Evolutionary conservation across 371 early-diverging fungal genomes (phyloP).

Genomic region (Mortierella polycephala): DNA sequence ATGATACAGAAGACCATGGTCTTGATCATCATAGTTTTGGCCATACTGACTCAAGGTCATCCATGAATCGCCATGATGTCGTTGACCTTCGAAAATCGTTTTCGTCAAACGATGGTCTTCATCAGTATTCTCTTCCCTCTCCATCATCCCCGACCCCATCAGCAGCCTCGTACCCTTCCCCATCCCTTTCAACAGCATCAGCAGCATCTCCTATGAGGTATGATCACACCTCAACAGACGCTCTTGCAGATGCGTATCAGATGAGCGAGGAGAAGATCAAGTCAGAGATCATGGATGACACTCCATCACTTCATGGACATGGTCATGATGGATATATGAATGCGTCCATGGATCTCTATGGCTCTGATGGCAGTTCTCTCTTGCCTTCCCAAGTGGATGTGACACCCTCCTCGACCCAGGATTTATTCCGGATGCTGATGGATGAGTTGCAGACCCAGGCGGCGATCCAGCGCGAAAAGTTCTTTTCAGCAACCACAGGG

Average conservation of each 20-base stretch:
- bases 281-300: slow-evolving; percentile 1
- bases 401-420: slow-evolving; percentile 34
- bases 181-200: not conserved
- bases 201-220: no score
- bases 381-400: slow-evolving; percentile 12
- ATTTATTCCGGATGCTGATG: slow-evolving; percentile 36
- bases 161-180: slow-evolving; percentile 11
- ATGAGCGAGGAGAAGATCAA: not conserved
- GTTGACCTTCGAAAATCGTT: no score
- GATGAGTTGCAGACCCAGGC: slow-evolving; percentile 42
- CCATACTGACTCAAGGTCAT: not conserved
- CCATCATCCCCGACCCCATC: slow-evolving; percentile 16
- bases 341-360: slow-evolving; percentile 36
- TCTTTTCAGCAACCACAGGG: slow-evolving; percentile 31
- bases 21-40: slow-evolving; percentile 10
- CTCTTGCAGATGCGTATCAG: not conserved
- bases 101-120: not conserved
- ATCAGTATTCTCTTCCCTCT: slow-evolving; percentile 16
- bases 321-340: not conserved
- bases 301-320: slow-evolving; percentile 26
- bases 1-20: slow-evolving; percentile 27
- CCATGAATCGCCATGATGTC: no score
- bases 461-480: slow-evolving; percentile 43
- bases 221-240: not conserved
- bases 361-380: slow-evolving; percentile 11